Percentiles rank a stretch among this genome's conserved stretches.
Conservation (phyloP, 2,329 filamentous ascomycete species). For the Nothophoma quercina region DNA sequence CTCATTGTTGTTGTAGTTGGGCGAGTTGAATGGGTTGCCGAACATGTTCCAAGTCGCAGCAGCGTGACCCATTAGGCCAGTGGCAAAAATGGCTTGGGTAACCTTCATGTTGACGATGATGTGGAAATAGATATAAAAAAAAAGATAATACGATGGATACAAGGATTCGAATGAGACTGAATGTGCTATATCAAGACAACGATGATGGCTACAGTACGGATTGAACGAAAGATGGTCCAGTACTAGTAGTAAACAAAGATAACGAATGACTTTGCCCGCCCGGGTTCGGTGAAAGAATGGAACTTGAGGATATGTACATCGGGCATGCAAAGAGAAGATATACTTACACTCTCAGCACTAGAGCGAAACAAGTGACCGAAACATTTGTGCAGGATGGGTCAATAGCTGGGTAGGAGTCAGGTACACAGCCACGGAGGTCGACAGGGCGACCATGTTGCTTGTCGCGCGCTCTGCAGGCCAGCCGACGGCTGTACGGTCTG, state of each 20-base stretch:
- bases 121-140: background rate
- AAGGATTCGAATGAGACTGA: slow-evolving; percentile 19
- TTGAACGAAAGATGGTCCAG: slow-evolving; percentile 31
- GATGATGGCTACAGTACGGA: slow-evolving; percentile 25
- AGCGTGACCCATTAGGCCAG: slow-evolving; percentile 57
- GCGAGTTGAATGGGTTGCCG: slow-evolving; percentile 68
- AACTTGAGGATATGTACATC: slow-evolving; percentile 20
- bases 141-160: slow-evolving; percentile 18
- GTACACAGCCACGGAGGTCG: slow-evolving; percentile 38
- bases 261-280: slow-evolving; percentile 50
- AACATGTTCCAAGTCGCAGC: slow-evolving; percentile 59
- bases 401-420: slow-evolving; percentile 20
- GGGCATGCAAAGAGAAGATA: slow-evolving; percentile 36
- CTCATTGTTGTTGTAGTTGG: slow-evolving; percentile 76
- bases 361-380: slow-evolving; percentile 27
- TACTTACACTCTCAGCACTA: slow-evolving; percentile 27
- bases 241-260: slow-evolving; percentile 46
- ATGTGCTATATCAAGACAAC: slow-evolving; percentile 33
- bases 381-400: slow-evolving; percentile 30
- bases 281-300: slow-evolving; percentile 21
- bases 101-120: slow-evolving; percentile 51
- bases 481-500: slow-evolving; percentile 8
- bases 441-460: slow-evolving; percentile 32
- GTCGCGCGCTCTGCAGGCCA: slow-evolving; percentile 41
- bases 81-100: slow-evolving; percentile 54